Evolutionary conservation across 805 yeast genomes (phyloP), one percentile per base, ranked within the genome.

Genomic region (Grigorovia yakushimaensis): DNA sequence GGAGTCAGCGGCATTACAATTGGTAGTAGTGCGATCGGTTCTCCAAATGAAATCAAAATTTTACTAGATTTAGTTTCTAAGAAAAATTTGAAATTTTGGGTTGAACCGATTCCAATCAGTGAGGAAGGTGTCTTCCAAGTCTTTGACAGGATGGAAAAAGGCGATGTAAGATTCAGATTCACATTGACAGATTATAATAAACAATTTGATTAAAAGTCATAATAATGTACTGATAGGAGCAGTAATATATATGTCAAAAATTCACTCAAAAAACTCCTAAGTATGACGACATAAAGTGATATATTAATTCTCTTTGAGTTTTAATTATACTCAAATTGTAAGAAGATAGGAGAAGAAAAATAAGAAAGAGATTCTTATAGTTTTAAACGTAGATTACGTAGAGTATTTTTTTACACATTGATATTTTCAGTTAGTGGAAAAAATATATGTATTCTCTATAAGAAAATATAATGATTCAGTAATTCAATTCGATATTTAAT

Each of bases 131-230:
- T 74, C 40, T 56, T 65, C 13, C 57, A 60, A 35, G 80, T 73
- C 1, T 74, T 76, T 66, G 65, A 68, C 44, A 73, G 77, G 62
- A 68, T 73, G 63, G 66, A 65, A 24, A 54, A 65, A 9, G 78
- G 78, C 56, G 78, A 77, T 52, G 76, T 74, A 20, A 72, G 72
- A 53, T 77, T 73, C 57, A 72, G 82, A 67, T 74, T 73, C 54
- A 77, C 75, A 20, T 69, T 77, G 50, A 72, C 75, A 35, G 73
- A 72, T 37, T 76, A 64, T 52, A 77, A 73, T 53, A 69, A 75
- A 39, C 52, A 50, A 45, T 57, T 57, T 41, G 46, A 47, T 4
- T 33, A 39, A 23, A 43, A 15, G 6, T 15, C 17, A 33, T 3
- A 7, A 33, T 33, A 4, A 33, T 33, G 13, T 27, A 27, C 33